A percentile compares a stretch with the other conserved stretches of the same genome.
Conservation (phyloP, 2,329 filamentous ascomycete genomes). For the Gaeumannomyces sp. region DNA sequence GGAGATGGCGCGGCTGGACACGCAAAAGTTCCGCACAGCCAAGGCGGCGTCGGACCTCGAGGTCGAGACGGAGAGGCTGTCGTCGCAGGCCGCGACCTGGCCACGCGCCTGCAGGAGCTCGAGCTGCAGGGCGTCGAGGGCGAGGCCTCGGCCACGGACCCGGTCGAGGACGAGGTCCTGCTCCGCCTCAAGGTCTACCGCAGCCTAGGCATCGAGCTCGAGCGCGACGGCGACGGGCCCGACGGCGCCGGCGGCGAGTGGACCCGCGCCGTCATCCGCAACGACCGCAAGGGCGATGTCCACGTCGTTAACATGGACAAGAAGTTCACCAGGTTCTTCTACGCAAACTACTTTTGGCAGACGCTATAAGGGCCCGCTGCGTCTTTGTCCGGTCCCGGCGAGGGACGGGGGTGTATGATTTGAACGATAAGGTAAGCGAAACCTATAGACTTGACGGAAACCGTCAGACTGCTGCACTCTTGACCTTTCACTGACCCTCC, state of each 20-base stretch:
- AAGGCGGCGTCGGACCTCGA: slow-evolving; percentile 85
- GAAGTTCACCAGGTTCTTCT: slow-evolving; percentile 86
- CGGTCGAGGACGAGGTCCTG: slow-evolving; percentile 57
- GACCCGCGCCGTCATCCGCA: slow-evolving; percentile 77
- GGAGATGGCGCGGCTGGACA: slow-evolving; percentile 81
- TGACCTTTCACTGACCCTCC: not conserved
- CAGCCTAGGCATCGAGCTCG: slow-evolving; percentile 83
- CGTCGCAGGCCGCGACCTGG: slow-evolving; percentile 69
- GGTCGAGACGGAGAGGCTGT: slow-evolving; percentile 89
- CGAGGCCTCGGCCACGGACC: slow-evolving; percentile 27
- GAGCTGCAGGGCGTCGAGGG: slow-evolving; percentile 86
- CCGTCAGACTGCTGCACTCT: not conserved
- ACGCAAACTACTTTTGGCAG: slow-evolving; percentile 95
- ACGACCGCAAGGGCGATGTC: slow-evolving; percentile 81
- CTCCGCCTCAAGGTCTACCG: slow-evolving; percentile 87
- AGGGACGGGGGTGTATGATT: not conserved
- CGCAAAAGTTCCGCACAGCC: slow-evolving; percentile 89
- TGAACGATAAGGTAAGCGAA: not conserved
- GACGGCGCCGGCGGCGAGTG: slow-evolving; percentile 73
- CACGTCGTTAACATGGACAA: slow-evolving; percentile 92
- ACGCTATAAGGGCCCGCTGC: slow-evolving; percentile 51
- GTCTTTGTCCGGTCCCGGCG: not conserved
- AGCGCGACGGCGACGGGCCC: slow-evolving; percentile 61
- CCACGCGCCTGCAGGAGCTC: slow-evolving; percentile 69
- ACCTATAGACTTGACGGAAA: not conserved